Conservation (phyloP, 805 yeast species). For the Kluyveromyces nonfermentans region DNA sequence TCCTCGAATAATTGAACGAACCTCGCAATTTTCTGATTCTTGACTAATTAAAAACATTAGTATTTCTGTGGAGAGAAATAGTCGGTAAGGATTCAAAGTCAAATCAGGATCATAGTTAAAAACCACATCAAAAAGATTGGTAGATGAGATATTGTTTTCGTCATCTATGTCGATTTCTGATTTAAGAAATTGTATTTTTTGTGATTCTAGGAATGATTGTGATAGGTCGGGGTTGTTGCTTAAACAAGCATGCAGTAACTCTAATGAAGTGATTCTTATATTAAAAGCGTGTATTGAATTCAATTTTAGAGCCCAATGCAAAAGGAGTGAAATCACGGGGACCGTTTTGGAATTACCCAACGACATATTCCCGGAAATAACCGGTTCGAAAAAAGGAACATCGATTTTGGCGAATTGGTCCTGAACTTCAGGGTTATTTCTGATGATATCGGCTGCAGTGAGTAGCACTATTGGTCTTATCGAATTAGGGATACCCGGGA, state of each 20-base stretch:
- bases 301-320: conserved; percentile 73
- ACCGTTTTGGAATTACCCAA: conserved; percentile 29
- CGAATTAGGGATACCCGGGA: conserved; percentile 50
- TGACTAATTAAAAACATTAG: conserved; percentile 45
- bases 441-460: conserved; percentile 69
- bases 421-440: conserved; percentile 60
- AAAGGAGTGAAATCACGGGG: conserved; percentile 64
- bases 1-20: conserved; percentile 38
- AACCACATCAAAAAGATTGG: conserved; percentile 57
- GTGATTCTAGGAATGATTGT: conserved; percentile 54
- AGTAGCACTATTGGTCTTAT: conserved; percentile 61
- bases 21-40: conserved; percentile 37
- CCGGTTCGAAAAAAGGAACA: conserved; percentile 85
- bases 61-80: conserved; percentile 73
- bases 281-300: conserved; percentile 83
- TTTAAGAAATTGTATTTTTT: conserved; percentile 38
- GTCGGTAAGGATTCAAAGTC: conserved; percentile 73
- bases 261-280: conserved; percentile 62
- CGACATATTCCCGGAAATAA: conserved; percentile 33
- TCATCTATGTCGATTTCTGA: conserved; percentile 7
- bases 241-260: conserved; percentile 60
- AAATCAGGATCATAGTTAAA: conserved; percentile 67
- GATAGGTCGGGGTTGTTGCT: conserved; percentile 54
- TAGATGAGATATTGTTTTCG: conserved; percentile 9
- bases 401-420: conserved; percentile 67